These are phyloP conservation scores for Penicillium fuscoglaucum DNA, from an alignment of 2,329 filamentous ascomycete species.

Conservation along the genomic window DNA sequence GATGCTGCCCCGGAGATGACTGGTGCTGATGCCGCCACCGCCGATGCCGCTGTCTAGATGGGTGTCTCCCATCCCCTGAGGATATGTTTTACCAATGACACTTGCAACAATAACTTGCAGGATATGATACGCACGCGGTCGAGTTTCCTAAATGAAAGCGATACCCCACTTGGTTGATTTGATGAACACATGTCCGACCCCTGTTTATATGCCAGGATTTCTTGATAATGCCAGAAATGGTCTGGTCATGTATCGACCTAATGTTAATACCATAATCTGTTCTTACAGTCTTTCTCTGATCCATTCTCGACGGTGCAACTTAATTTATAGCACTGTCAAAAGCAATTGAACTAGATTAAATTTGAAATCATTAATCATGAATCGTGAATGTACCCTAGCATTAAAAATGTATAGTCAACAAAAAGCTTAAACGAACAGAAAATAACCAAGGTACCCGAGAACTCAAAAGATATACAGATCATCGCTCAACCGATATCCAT, in stretches of 20 bases:
- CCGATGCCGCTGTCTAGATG: conserved; percentile 3
- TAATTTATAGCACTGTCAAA: neutral
- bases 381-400: neutral
- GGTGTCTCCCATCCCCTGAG: neutral
- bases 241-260: conserved; percentile 1
- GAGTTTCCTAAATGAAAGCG: neutral
- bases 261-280: conserved; percentile 6
- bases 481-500: conserved; percentile 11
- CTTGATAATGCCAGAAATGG: neutral
- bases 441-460: neutral
- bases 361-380: neutral
- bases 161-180: conserved; percentile 6
- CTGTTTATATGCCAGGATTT: neutral
- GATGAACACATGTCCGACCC: neutral
- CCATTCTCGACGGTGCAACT: neutral
- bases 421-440: neutral
- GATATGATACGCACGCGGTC: neutral
- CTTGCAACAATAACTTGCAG: neutral
- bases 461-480: neutral
- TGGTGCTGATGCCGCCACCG: neutral
- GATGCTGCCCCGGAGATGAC: neutral
- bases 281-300: too few species aligned
- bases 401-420: neutral
- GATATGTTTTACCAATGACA: neutral
- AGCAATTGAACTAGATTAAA: neutral